A percentile compares a stretch with the other conserved stretches of the same genome.
Conservation (phyloP, 176 grass and related monocot genomes). For the Canna indica region DNA sequence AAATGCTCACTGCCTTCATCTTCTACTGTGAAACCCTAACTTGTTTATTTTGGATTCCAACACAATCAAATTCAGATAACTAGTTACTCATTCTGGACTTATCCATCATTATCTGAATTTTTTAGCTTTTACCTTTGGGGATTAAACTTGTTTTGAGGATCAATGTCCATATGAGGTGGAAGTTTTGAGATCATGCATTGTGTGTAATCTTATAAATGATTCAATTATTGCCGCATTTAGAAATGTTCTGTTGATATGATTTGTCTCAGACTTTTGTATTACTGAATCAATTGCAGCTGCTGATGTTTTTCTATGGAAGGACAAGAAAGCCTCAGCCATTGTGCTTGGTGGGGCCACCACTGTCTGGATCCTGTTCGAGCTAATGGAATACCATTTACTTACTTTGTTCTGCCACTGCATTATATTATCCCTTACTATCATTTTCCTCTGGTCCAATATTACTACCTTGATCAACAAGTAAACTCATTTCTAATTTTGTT, state of each 20-base stretch:
- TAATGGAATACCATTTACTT: constrained; percentile 59
- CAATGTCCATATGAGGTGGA: neutral
- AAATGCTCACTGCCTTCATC: neutral
- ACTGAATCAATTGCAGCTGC: constrained; percentile 38
- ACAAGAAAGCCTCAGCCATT: constrained; percentile 57
- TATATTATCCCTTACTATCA: constrained; percentile 31
- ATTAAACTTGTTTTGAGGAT: neutral
- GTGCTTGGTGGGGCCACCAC: constrained; percentile 59
- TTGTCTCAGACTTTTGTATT: neutral
- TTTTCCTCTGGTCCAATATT: constrained; percentile 72
- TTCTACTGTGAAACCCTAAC: neutral
- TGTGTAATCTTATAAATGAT: neutral
- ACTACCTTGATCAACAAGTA: constrained; percentile 61
- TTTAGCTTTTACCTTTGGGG: neutral
- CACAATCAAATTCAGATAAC: neutral
- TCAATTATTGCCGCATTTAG: neutral
- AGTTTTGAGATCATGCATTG: neutral
- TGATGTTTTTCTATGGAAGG: constrained; percentile 72
- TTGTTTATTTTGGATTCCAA: neutral
- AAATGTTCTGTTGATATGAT: neutral
- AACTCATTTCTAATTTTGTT: constrained; percentile 3
- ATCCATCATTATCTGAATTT: neutral
- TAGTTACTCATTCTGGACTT: neutral
- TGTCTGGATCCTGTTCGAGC: constrained; percentile 67
- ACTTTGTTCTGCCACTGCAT: constrained; percentile 50